Evolutionary conservation across 257 asterid species (phyloP), one percentile per base, ranked within the genome.

Genomic region (Coffea eugenioides): DNA sequence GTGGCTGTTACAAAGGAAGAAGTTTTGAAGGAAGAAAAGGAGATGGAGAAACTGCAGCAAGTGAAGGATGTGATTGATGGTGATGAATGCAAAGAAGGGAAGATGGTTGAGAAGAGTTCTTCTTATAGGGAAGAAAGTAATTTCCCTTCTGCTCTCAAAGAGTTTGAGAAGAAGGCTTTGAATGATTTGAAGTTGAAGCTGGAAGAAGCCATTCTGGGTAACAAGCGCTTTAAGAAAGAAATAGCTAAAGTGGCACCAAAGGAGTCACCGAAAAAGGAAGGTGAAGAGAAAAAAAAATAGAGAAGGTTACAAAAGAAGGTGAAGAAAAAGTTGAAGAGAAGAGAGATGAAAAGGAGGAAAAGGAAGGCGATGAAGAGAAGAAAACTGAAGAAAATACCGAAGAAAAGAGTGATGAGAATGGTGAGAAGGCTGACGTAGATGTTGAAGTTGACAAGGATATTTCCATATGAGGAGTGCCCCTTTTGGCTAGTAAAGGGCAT

Each of bases 111-210:
- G 27, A 27, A 27, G 27, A 27, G 27, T 27, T 27, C 27, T 27
- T 27, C 27, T 27, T 27, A 27, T 27, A 27, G 27, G 83, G 97
- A 92, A 70, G 96, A 92, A 87, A 92, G 93, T 90, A 90, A 87
- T 74, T 81, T 89, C 21, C 89, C 77, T 71, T 86, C 94, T 75
- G 94, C 91, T 86, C 88, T 92, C 25, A 92, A 90, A 14, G 96
- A 90, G 52, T 81, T 82, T 77, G 97, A 92, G 82, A 89, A 77
- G 82, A 92, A 91, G 84, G 92, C 94, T 3, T 78, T 92, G 77
- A 82, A 59, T 49, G 97, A 91, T 57, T 84, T 92, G 72, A 91
- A 91, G 82, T 68, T 90, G 1, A 91, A 87, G 83, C 89, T 92
- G 31, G 91, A 92, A 81, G 93, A 86, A 62, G 92, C 96, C 85